These are phyloP conservation scores for Fusarium musae DNA, from an alignment of 2,329 filamentous ascomycete genomes.

Conservation along the genomic window DNA sequence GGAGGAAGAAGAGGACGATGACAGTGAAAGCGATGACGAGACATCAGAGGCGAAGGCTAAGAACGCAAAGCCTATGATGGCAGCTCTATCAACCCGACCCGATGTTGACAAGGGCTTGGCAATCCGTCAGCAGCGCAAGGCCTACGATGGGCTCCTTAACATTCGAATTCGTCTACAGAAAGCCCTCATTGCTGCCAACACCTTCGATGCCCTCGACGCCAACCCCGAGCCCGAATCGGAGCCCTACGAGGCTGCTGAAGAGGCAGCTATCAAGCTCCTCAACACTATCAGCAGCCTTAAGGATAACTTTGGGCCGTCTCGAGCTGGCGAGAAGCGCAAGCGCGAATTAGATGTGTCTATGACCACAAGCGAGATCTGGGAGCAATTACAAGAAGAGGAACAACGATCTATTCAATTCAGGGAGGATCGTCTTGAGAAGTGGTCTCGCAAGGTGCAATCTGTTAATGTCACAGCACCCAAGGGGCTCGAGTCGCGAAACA, in stretches of 20 bases:
- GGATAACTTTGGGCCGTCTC: slow-evolving; percentile 65
- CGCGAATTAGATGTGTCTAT: slow-evolving; percentile 64
- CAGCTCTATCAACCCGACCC: slow-evolving; percentile 46
- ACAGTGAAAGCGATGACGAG: slow-evolving; percentile 51
- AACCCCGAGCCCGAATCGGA: slow-evolving; percentile 54
- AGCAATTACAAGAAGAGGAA: slow-evolving; percentile 75
- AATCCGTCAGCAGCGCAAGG: slow-evolving; percentile 84
- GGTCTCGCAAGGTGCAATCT: slow-evolving; percentile 76
- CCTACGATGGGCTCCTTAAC: slow-evolving; percentile 90
- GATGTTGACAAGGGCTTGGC: slow-evolving; percentile 88
- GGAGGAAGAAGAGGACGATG: slow-evolving; percentile 52
- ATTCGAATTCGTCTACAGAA: slow-evolving; percentile 94
- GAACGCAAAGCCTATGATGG: slow-evolving; percentile 49
- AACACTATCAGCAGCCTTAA: slow-evolving; percentile 80
- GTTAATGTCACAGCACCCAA: slow-evolving; percentile 56
- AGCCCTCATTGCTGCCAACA: slow-evolving; percentile 83
- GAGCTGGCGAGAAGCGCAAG: slow-evolving; percentile 71
- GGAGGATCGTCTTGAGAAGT: slow-evolving; percentile 83
- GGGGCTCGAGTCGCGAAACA: slow-evolving; percentile 47
- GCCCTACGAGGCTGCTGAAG: slow-evolving; percentile 81
- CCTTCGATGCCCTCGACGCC: slow-evolving; percentile 64
- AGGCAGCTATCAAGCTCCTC: slow-evolving; percentile 86
- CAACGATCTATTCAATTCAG: slow-evolving; percentile 67
- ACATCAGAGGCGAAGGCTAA: slow-evolving; percentile 38
- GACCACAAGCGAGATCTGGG: slow-evolving; percentile 76